phyloP scores from a whole-genome alignment of 441 rosid genomes.

The Pelargonium australe region DNA sequence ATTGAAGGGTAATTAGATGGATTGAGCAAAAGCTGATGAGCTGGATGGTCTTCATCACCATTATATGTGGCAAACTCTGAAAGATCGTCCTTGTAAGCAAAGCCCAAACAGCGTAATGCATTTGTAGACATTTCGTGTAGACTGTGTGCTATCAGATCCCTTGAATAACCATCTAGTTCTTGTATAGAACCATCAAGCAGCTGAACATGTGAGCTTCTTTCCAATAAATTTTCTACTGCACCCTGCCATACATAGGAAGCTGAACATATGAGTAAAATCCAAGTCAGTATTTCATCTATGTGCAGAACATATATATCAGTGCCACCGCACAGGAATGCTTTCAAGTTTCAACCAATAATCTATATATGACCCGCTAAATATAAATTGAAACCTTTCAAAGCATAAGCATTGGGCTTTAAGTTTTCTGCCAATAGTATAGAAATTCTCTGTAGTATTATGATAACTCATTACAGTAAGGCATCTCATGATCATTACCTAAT shows the following conservation, averaged over 20 bases:
- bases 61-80: conserved; percentile 38
- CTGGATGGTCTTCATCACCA: conserved; percentile 57
- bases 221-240: conserved; percentile 44
- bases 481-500: too few relatives aligned
- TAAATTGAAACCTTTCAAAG: not conserved
- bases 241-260: conserved; percentile 28
- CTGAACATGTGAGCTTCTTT: conserved; percentile 40
- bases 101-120: conserved; percentile 43
- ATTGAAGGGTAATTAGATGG: conserved; percentile 66
- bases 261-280: not conserved
- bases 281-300: too few relatives aligned
- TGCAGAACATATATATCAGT: not conserved
- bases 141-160: conserved; percentile 23
- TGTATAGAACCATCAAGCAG: conserved; percentile 40
- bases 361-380: not conserved
- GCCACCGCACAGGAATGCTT: not conserved
- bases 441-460: not conserved
- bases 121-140: conserved; percentile 35
- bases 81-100: conserved; percentile 40
- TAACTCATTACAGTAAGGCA: too few relatives aligned
- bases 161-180: conserved; percentile 28
- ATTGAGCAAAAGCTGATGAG: conserved; percentile 71
- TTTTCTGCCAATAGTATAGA: not conserved
- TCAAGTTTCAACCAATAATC: not conserved
- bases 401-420: not conserved